Conservation (phyloP, 768 basidiomycete genomes). For the Termitomyces sp. region DNA sequence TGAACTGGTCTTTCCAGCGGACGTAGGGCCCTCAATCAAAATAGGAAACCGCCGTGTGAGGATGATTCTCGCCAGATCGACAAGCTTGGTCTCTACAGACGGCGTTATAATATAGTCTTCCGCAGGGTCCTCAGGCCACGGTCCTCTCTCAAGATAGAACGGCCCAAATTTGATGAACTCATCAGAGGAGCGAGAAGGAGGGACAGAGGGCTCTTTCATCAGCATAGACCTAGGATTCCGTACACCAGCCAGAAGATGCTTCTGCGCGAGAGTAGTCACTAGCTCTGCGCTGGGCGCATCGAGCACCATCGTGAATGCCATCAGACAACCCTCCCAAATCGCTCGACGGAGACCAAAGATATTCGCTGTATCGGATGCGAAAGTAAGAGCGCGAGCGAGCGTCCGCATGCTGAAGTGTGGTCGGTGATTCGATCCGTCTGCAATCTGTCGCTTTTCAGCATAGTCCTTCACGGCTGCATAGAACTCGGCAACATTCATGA, state of each 20-base stretch:
- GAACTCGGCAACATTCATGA: constrained; percentile 91
- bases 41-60: constrained; percentile 89
- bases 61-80: constrained; percentile 91
- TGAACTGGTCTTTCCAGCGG: constrained; percentile 95
- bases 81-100: constrained; percentile 91
- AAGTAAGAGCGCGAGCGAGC: constrained; percentile 83
- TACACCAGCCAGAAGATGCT: constrained; percentile 74
- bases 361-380: constrained; percentile 78
- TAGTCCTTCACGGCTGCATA: constrained; percentile 79
- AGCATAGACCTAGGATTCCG: constrained; percentile 78
- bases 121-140: constrained; percentile 53
- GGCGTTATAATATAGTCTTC: constrained; percentile 94
- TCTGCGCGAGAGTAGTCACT: constrained; percentile 68
- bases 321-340: constrained; percentile 94
- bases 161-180: constrained; percentile 84
- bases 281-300: constrained; percentile 66
- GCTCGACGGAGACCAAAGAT: constrained; percentile 80
- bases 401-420: constrained; percentile 99
- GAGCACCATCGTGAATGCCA: constrained; percentile 97
- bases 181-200: constrained; percentile 40
- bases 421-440: constrained; percentile 88
- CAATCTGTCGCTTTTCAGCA: constrained; percentile 71
- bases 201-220: constrained; percentile 60
- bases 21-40: constrained; percentile 96
- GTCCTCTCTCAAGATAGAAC: constrained; percentile 85